Conservation (phyloP, 805 yeast species). For the Cyberlindnera misumaiensis region DNA sequence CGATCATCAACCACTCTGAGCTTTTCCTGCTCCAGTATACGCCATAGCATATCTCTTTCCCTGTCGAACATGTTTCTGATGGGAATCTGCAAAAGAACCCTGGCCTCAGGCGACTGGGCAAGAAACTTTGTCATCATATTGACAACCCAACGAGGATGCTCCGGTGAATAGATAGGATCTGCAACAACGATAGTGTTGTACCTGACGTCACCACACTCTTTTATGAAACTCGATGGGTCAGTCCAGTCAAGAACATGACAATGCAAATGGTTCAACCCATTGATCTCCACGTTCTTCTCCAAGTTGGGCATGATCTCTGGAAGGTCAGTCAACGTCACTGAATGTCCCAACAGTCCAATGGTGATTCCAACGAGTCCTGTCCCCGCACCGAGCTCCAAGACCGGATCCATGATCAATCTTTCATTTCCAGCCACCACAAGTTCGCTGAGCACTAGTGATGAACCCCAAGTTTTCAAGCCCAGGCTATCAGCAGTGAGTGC, state of each 20-base stretch:
- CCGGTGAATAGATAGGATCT: slow-evolving; percentile 82
- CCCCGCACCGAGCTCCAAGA: slow-evolving; percentile 86
- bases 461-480: slow-evolving; percentile 96
- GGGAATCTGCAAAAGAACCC: slow-evolving; percentile 71
- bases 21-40: slow-evolving; percentile 33
- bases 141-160: slow-evolving; percentile 72
- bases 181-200: slow-evolving; percentile 66
- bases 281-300: slow-evolving; percentile 47
- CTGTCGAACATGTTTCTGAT: slow-evolving; percentile 56
- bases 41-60: slow-evolving; percentile 60
- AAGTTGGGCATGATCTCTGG: slow-evolving; percentile 72
- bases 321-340: slow-evolving; percentile 58
- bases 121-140: slow-evolving; percentile 49
- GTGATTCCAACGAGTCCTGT: slow-evolving; percentile 87
- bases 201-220: slow-evolving; percentile 23
- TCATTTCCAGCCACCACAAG: slow-evolving; percentile 36
- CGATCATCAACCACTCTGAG: slow-evolving; percentile 25
- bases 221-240: slow-evolving; percentile 38
- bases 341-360: slow-evolving; percentile 44
- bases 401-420: slow-evolving; percentile 23
- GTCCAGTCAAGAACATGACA: slow-evolving; percentile 76
- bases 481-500: slow-evolving; percentile 79
- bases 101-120: slow-evolving; percentile 25
- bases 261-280: slow-evolving; percentile 29
- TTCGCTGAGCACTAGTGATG: slow-evolving; percentile 63